Evolutionary conservation across 2,329 filamentous ascomycete species (phyloP), one percentile per base, ranked within the genome.

Genomic region (Pseudopyrenochaeta lycopersici): DNA sequence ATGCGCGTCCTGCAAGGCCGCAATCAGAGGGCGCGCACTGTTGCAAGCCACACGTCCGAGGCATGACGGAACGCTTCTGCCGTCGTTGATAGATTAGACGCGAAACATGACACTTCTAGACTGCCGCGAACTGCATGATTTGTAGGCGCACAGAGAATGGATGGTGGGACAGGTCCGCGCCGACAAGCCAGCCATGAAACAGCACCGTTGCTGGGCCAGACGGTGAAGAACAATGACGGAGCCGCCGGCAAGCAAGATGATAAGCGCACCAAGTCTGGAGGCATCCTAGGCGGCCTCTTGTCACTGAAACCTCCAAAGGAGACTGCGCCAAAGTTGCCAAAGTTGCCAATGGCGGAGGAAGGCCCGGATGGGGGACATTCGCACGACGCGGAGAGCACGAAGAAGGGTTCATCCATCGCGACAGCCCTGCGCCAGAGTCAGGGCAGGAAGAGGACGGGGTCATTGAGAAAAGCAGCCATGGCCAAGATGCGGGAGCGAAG

Each of bases 381-480:
- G 42, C 49, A 60, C 32, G 70, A 74, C 48, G 70, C 71, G 46
- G 72, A 77, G 40, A 46, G 58, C 46, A 31, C 54, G 9, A 60
- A 60, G 53, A 60, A 48, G 40, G 66, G 48, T 23, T 59, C 62
- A 17, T 60, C 70, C 40, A 60, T 73, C 40, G 65, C 64, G 18
- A 66, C 60, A 52, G 80, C 78, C 21, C 71, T 82, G 45, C 82
- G 65, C 50, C 79, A 82, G 53, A 83, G 72, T 49, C 80, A 82
- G 72, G 68, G 66, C 29, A 82, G 92, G 49, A 88, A 88, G 66
- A 86, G 93, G 54, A 90, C 90, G 71, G 92, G 92, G 3, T 97
- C 93, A 10, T 80, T 97, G 72, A 85, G 93, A 54, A 97, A 97
- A 76, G 91, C 91, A 10, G 92, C 92, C 21, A 81, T 97, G 43